Conservation (phyloP, 2,329 filamentous ascomycete species). For the Phialocephala sp. region DNA sequence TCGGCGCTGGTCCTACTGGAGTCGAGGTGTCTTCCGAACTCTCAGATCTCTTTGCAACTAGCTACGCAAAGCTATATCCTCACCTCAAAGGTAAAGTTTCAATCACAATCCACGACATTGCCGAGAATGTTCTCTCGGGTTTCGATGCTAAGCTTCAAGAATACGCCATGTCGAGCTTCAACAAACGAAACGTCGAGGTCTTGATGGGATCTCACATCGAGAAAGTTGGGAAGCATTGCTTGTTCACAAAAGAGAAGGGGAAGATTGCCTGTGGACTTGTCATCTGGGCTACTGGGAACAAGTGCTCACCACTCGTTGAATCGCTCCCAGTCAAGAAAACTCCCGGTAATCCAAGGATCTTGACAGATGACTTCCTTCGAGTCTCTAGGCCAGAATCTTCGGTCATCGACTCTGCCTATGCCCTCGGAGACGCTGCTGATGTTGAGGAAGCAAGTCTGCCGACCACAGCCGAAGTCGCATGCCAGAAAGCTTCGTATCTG, state of each 20-base stretch:
- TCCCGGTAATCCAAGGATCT: constrained; percentile 25
- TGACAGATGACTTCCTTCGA: constrained; percentile 30
- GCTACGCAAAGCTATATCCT: constrained; percentile 48
- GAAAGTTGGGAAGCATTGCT: constrained; percentile 24
- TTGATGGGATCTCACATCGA: constrained; percentile 41
- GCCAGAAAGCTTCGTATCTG: constrained; percentile 31
- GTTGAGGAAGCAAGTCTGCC: constrained; percentile 28
- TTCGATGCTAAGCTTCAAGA: constrained; percentile 50
- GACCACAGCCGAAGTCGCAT: constrained; percentile 31
- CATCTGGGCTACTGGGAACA: constrained; percentile 35
- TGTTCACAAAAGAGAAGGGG: constrained; percentile 30
- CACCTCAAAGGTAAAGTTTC: constrained; percentile 47
- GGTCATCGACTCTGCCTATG: constrained; percentile 38
- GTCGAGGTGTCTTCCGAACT: constrained; percentile 49
- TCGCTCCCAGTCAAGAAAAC: constrained; percentile 36
- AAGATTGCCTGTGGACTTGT: constrained; percentile 23
- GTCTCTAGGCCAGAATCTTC: constrained; percentile 26
- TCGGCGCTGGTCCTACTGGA: constrained; percentile 69
- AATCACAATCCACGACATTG: constrained; percentile 53
- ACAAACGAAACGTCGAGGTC: constrained; percentile 46
- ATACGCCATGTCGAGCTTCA: constrained; percentile 48
- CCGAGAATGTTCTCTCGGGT: constrained; percentile 47
- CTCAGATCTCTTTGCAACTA: constrained; percentile 48
- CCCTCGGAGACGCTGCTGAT: constrained; percentile 42
- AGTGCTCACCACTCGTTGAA: constrained; percentile 33